phyloP scores from a whole-genome alignment of 257 asterid genomes.

The Cordia subcordata region DNA sequence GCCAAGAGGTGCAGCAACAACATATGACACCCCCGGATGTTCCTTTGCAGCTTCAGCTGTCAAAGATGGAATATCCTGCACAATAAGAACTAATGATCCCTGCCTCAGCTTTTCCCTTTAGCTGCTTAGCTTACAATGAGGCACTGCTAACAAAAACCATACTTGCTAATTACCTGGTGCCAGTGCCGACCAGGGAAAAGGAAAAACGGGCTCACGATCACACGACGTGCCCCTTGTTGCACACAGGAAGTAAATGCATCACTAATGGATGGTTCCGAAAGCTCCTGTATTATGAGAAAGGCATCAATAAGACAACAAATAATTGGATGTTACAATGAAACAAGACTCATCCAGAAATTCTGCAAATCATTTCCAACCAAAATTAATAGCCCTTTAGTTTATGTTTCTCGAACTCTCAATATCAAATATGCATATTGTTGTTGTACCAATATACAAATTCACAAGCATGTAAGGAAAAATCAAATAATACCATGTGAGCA shows the following conservation, averaged over 20 bases:
- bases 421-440: not conserved
- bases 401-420: too few relatives aligned
- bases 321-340: not conserved
- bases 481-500: slow-evolving; percentile 81
- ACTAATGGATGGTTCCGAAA: slow-evolving; percentile 89
- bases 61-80: slow-evolving; percentile 84
- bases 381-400: too few relatives aligned
- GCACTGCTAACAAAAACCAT: not conserved
- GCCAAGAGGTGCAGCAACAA: slow-evolving; percentile 84
- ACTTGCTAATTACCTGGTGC: slow-evolving; percentile 57
- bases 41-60: slow-evolving; percentile 95
- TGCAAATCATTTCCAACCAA: too few relatives aligned
- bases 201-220: slow-evolving; percentile 93
- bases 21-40: slow-evolving; percentile 77
- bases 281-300: slow-evolving; percentile 45
- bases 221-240: slow-evolving; percentile 75
- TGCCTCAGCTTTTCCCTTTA: not conserved
- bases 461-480: not conserved
- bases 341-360: not conserved
- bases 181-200: slow-evolving; percentile 96
- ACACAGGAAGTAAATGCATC: slow-evolving; percentile 80
- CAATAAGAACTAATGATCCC: slow-evolving; percentile 9
- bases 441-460: not conserved
- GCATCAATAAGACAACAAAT: slow-evolving; percentile 6
- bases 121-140: slow-evolving; percentile 1